Conservation (phyloP, 2,329 filamentous ascomycete genomes). For the Akanthomyces muscarius region DNA sequence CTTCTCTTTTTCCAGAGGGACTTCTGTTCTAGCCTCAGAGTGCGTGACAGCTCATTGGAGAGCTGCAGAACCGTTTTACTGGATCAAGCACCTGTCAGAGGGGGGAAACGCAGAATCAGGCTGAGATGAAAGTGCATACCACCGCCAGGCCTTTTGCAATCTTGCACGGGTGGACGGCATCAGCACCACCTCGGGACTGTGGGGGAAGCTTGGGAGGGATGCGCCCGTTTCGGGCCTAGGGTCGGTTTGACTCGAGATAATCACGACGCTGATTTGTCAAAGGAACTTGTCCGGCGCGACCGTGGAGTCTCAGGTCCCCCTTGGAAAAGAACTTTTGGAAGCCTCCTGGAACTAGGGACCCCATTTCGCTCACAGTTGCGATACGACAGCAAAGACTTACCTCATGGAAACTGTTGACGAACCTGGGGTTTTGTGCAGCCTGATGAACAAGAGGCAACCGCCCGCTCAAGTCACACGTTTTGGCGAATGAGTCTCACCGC, state of each 20-base stretch:
- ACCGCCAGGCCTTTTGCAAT: neutral
- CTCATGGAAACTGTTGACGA: constrained; percentile 6
- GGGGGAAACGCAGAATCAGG: too few relatives aligned
- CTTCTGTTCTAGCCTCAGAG: neutral
- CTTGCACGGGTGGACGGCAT: neutral
- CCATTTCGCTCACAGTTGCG: neutral
- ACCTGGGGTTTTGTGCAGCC: neutral
- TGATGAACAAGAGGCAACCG: neutral
- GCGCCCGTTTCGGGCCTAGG: neutral
- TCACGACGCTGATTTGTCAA: constrained; percentile 1
- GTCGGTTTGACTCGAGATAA: neutral
- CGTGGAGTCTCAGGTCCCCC: neutral
- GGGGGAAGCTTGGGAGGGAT: neutral
- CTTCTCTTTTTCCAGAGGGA: neutral
- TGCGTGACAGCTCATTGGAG: neutral
- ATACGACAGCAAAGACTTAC: neutral
- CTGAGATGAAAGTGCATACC: too few relatives aligned
- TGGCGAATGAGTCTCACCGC: neutral
- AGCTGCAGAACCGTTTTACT: neutral
- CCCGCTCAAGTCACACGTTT: neutral
- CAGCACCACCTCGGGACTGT: neutral
- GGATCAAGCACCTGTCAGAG: neutral
- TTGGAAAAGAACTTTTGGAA: constrained; percentile 14
- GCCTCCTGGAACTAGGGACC: neutral
- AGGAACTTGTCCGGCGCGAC: neutral